A percentile compares a stretch with the other conserved stretches of the same genome.
Evolutionary conservation across 164 flowering plant genomes (phyloP).

Genomic region (Magnolia sinica): DNA sequence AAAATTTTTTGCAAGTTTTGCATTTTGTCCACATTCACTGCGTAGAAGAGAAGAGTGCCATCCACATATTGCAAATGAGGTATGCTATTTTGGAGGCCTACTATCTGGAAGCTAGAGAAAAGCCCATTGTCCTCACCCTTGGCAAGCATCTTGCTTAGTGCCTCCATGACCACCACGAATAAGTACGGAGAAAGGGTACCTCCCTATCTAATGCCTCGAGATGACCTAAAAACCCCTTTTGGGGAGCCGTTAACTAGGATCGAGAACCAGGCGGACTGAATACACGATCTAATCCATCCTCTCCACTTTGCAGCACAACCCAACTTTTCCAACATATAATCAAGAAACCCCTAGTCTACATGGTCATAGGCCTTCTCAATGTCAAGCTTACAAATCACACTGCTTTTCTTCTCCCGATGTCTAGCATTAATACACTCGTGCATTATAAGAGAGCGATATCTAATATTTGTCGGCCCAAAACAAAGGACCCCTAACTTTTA

Average conservation of each 20-base stretch:
- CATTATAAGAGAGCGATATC: not conserved
- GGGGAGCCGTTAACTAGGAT: not conserved
- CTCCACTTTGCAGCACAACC: not conserved
- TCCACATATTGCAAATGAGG: not conserved
- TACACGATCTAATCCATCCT: not conserved
- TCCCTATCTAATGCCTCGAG: not conserved
- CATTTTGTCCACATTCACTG: not conserved
- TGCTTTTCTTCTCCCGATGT: not conserved
- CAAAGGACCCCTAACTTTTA: not conserved
- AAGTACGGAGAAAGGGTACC: not conserved
- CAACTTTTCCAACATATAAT: not conserved
- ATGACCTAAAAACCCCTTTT: not conserved
- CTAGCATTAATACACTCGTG: not conserved
- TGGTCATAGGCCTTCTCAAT: not conserved
- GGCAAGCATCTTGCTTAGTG: not conserved
- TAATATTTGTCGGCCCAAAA: not conserved
- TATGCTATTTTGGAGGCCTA: not conserved
- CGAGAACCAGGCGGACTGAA: not conserved
- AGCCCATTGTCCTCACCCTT: not conserved
- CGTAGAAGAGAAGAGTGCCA: not conserved
- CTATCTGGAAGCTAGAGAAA: not conserved
- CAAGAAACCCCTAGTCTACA: not conserved
- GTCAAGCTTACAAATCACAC: not conserved
- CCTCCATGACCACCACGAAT: not conserved
- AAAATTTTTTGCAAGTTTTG: no score